A percentile compares a stretch with the other conserved stretches of the same genome.
Evolutionary conservation across 2,329 filamentous ascomycete genomes (phyloP).

Genomic region (Aspergillus sp.): DNA sequence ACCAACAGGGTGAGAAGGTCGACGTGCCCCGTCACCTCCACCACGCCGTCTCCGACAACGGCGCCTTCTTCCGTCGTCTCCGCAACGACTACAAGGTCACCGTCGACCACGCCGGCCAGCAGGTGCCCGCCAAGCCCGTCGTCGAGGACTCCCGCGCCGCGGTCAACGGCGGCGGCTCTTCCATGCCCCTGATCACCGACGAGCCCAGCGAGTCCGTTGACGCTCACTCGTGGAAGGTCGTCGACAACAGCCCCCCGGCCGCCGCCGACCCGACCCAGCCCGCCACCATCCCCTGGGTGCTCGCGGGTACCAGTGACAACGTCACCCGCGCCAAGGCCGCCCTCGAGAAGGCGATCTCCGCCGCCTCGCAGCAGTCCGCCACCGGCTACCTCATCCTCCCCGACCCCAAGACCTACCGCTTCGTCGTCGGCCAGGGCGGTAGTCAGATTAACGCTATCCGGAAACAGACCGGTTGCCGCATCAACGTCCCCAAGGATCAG

Average conservation of each 20-base stretch:
- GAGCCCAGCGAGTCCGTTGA: constrained; percentile 65
- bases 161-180: constrained; percentile 56
- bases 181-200: constrained; percentile 92
- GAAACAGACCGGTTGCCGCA: constrained; percentile 87
- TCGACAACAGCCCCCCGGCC: constrained; percentile 51
- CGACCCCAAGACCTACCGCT: constrained; percentile 84
- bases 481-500: constrained; percentile 87
- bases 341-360: constrained; percentile 70
- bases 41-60: constrained; percentile 77
- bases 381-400: constrained; percentile 88
- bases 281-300: constrained; percentile 72
- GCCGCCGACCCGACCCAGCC: constrained; percentile 30
- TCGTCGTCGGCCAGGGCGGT: constrained; percentile 84
- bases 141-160: constrained; percentile 51
- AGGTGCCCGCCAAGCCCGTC: constrained; percentile 68
- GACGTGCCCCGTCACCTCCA: constrained; percentile 79
- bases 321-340: constrained; percentile 77
- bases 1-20: constrained; percentile 85
- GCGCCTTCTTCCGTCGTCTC: constrained; percentile 88
- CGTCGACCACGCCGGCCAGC: constrained; percentile 83
- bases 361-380: constrained; percentile 52
- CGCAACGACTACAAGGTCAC: constrained; percentile 83
- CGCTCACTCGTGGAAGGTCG: constrained; percentile 78
- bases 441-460: constrained; percentile 91
- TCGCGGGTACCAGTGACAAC: constrained; percentile 75